Base-by-base conservation (phyloP, 768 basidiomycete genomes). In the Tephrocybe sp. region DNA sequence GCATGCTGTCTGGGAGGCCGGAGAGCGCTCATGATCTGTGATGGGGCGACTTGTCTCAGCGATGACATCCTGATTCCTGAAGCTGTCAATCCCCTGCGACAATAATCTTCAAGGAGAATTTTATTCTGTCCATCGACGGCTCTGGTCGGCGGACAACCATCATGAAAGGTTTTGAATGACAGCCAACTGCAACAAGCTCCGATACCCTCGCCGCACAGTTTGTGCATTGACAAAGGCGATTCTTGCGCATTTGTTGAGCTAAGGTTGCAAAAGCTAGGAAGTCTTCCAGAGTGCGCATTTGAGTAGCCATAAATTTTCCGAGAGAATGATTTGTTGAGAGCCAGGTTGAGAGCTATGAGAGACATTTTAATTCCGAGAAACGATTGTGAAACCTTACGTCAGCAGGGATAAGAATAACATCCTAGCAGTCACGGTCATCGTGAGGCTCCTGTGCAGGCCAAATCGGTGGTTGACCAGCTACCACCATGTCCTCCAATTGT, bases 401-500 rank as follows among this genome's bases (percentile, higher is more conserved):
- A 55, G 57, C 57, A 23, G 38, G 48, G 47, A 24, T 49, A 51
- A 55, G 50, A 46, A 33, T 45, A 45, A 40, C 17, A 47, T n/a
- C n/a, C 11, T 10, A 24, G 38, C n/a, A 36, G 51, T 52, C 47
- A 56, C 51, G 46, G 40, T 33, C 50, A 50, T 50, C 48, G 51
- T 53, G 56, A 57, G 56, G 56, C 56, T 56, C 41, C 40, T 43
- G 53, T 44, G 48, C 53, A 53, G 47, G 39, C 50, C 43, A 34
- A 46, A 25, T 37, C 37, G 49, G 37, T 12, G 50, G 48, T 58
- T 51, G 59, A 48, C 46, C 42, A 51, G 48, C 40, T 46, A 58
- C 62, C 64, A 55, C 62, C 65, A 75, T 75, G 73, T 69, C 72
- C 53, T 68, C 69, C 26, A 68, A 65, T 48, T 73, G 70, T 57